Conservation (phyloP, 805 yeast species). For the Candida xiaguanensis region DNA sequence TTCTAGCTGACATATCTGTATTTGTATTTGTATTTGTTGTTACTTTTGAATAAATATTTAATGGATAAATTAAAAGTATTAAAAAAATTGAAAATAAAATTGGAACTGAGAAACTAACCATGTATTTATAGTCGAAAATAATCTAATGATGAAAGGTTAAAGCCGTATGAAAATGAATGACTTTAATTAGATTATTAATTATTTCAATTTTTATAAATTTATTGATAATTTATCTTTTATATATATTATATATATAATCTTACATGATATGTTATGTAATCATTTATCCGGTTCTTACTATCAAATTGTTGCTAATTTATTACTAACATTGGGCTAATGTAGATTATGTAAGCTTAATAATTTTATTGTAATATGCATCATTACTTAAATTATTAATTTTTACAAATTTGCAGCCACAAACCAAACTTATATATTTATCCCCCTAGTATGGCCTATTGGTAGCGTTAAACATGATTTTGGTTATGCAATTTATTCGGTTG, state of each 20-base stretch:
- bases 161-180: too few species aligned
- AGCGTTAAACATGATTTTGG: too few species aligned
- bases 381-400: background rate
- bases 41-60: conserved; percentile 1
- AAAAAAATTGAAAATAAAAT: conserved; percentile 6
- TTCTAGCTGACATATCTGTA: conserved; percentile 22
- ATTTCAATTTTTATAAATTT: background rate
- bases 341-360: conserved; percentile 2
- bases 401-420: conserved; percentile 5
- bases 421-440: too few species aligned
- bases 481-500: background rate
- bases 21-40: background rate
- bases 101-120: conserved; percentile 5
- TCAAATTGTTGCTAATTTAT: conserved; percentile 4
- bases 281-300: too few species aligned
- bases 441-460: too few species aligned
- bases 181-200: too few species aligned
- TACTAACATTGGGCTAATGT: background rate
- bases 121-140: conserved; percentile 12
- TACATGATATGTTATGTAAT: background rate
- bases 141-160: too few species aligned
- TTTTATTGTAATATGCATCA: background rate
- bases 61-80: conserved; percentile 2
- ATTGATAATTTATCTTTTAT: background rate
- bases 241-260: background rate